A percentile compares a stretch with the other conserved stretches of the same genome.
phyloP scores from a whole-genome alignment of 148 eudicot species.

The Simmondsia chinensis region DNA sequence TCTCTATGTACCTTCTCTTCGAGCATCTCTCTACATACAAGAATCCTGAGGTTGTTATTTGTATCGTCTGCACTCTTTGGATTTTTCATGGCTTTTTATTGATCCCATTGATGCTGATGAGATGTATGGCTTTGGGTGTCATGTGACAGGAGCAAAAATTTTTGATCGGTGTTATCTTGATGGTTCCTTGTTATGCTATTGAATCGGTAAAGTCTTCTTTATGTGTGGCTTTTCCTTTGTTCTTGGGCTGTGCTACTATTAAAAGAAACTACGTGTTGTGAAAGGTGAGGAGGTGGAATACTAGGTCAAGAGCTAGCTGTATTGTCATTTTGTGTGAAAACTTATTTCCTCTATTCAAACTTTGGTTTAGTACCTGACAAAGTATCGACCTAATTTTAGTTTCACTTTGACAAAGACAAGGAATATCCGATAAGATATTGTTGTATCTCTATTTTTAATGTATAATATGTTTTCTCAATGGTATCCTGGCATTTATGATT shows the following conservation, averaged over 20 bases:
- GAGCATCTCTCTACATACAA: slow-evolving; percentile 88
- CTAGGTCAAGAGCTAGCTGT: too few relatives aligned
- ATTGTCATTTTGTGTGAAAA: too few relatives aligned
- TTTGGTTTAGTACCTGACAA: too few relatives aligned
- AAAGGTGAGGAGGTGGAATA: not conserved
- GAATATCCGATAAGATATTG: too few relatives aligned
- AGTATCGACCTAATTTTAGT: too few relatives aligned
- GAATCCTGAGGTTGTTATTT: slow-evolving; percentile 68
- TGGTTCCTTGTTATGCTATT: slow-evolving; percentile 94
- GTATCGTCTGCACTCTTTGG: not conserved
- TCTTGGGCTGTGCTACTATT: not conserved
- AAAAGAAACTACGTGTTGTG: not conserved
- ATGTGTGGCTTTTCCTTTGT: not conserved
- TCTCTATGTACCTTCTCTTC: slow-evolving; percentile 73
- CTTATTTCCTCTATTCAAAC: too few relatives aligned
- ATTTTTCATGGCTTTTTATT: not conserved
- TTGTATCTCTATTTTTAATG: too few relatives aligned
- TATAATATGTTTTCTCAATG: too few relatives aligned
- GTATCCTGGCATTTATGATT: too few relatives aligned
- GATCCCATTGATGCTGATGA: not conserved
- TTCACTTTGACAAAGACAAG: too few relatives aligned
- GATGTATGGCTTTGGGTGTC: slow-evolving; percentile 12
- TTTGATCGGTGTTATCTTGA: slow-evolving; percentile 84
- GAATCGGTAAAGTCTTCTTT: slow-evolving; percentile 69
- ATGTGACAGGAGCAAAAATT: slow-evolving; percentile 87